Evolutionary conservation across 2,329 filamentous ascomycete species (phyloP), one percentile per base, ranked within the genome.

Genomic region (Cladosporium phlei): DNA sequence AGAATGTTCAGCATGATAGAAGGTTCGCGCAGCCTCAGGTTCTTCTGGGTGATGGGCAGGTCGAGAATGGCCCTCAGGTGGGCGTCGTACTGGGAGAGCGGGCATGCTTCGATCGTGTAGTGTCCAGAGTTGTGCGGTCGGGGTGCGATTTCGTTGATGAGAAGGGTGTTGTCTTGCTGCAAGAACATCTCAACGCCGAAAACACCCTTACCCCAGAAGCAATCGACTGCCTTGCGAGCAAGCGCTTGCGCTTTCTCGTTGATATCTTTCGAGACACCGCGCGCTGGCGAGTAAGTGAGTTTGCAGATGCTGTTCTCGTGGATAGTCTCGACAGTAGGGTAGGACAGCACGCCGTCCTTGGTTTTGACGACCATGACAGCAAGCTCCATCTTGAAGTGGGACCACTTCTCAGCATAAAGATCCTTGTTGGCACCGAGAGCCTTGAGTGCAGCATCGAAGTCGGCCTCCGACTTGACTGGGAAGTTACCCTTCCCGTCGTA

Each of bases 111-210:
- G 54, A 97, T 97, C 2, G 87, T 95, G 69, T 90, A 91, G 68
- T 97, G 93, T 0, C 93, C 93, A 0, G 88, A 94, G 71, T 96
- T 96, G 69, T 96, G 90, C 40, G 80, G 79, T 29, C 88, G 77
- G 10, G 87, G 88, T 0, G 88, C 88, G 53, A 94, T 85, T 68
- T 95, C 89, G 66, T 95, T 95, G 57, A 96, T 77, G 48, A 94
- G 69, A 2, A 95, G 75, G 1, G 72, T 72, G 49, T 76, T 80
- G 58, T 93, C 81, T 38, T 82, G 71, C 9, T 90, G 77, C 3
- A 97, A 69, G 69, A 98, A 98, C 82, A 97, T 87, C 69, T 98
- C 93, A 0, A 97, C 91, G 1, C 91, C 93, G 66, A 96, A 98
- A 24, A 95, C 87, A 53, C 93, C 93, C 52, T 93, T 85, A 42